Evolutionary conservation across 2,329 filamentous ascomycete genomes (phyloP).

Genomic region (Fusarium sp.): DNA sequence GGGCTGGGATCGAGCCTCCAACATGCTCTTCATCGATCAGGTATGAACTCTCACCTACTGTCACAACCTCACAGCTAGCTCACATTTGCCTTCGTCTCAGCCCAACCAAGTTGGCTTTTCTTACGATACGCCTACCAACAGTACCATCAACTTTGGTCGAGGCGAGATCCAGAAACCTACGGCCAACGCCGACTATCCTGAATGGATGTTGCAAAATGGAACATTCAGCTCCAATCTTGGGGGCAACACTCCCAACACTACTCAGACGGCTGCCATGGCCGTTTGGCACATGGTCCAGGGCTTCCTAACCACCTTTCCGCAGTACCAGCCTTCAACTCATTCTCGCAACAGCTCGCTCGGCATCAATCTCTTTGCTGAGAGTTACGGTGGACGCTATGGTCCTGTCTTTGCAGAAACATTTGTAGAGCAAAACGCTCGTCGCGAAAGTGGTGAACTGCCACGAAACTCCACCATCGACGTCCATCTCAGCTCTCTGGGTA

Average conservation of each 20-base stretch:
- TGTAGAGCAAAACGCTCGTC: constrained; percentile 70
- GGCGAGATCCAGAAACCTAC: constrained; percentile 50
- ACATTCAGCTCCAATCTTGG: constrained; percentile 69
- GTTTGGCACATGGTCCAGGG: constrained; percentile 74
- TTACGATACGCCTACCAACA: constrained; percentile 71
- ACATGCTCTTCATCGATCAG: constrained; percentile 68
- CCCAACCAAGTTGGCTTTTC: constrained; percentile 77
- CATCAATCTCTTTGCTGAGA: constrained; percentile 75
- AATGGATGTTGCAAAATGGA: constrained; percentile 65
- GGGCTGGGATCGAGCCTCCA: constrained; percentile 70
- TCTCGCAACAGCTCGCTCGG: constrained; percentile 60
- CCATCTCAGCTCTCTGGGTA: constrained; percentile 71
- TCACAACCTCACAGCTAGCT: constrained; percentile 12
- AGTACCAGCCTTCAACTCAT: constrained; percentile 60
- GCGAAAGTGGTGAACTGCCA: constrained; percentile 61
- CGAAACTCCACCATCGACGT: constrained; percentile 66
- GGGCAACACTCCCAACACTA: constrained; percentile 64
- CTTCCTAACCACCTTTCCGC: constrained; percentile 68
- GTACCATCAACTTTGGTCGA: constrained; percentile 63
- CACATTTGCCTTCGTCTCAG: constrained; percentile 52
- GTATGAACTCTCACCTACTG: constrained; percentile 46
- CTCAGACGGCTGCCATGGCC: constrained; percentile 65
- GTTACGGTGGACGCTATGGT: constrained; percentile 77
- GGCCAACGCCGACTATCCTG: constrained; percentile 32
- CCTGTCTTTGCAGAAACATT: constrained; percentile 69